Base-by-base conservation (phyloP, 2,329 filamentous ascomycete species). In the Trichoderma atrobrunneum region DNA sequence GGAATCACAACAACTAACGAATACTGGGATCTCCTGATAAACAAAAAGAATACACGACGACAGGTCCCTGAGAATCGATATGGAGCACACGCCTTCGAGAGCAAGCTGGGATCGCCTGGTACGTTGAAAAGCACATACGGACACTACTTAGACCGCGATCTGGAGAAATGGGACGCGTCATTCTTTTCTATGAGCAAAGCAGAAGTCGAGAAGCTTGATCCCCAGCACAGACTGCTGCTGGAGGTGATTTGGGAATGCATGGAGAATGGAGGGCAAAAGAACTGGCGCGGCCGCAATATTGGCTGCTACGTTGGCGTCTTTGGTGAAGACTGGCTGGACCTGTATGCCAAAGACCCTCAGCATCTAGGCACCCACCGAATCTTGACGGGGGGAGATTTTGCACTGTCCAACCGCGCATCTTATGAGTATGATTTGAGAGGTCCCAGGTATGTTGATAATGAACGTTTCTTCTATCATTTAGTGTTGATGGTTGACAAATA, bases 401-500 rank as follows among this genome's bases (percentile, higher is more conserved):
- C 76, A 26, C 24, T 81, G 5, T 73, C 80, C n/a, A 82, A 82
- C 56, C 75, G 81, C 0, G 68, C 79, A 0, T 78, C 77, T 2
- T 80, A 82, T 36, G 79, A 81, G 39, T 78, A 78, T 21, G 76
- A 80, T 51, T 70, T 83, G 3, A 77, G 69, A 2, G 81, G 81
- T 0, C 81, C 81, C 0, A 78, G 78, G 79, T 79, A 48, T 51
- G 75, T 71, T 26, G n/a, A 11, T 0, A 66, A 39, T n/a, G 24
- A n/a, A 21, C 7, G 7, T 8, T 28, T 18, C 7, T 12, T 16
- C 24, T 4, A 3, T 7, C 3, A 1, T 66, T 7, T 11, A n/a
- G 32, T 10, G n/a, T 48, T 26, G 14, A 6, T 10, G 36, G 10
- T 62, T 61, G 26, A 16, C 61, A 56, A n/a, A 71, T 11, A n/a